A percentile compares a stretch with the other conserved stretches of the same genome.
Evolutionary conservation across 257 asterid species (phyloP).

Genomic region (Fraxinus excelsior): DNA sequence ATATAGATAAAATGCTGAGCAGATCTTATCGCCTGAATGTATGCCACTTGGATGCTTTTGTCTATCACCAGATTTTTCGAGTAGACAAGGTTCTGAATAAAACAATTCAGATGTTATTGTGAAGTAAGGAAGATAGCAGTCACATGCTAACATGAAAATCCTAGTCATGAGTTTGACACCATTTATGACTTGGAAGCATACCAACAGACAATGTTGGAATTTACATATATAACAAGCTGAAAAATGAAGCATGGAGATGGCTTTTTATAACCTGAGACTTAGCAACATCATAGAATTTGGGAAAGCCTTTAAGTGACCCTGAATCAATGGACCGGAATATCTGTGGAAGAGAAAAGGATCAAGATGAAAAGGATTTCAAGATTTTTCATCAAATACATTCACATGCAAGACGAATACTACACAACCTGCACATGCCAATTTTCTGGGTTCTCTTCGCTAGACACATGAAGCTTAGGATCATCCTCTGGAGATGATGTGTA

Average conservation of each 20-base stretch:
- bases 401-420: constrained; percentile 24
- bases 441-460: constrained; percentile 57
- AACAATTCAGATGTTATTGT: constrained; percentile 10
- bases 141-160: not conserved
- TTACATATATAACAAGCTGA: not conserved
- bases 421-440: constrained; percentile 94
- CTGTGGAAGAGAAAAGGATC: constrained; percentile 40
- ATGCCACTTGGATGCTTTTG: constrained; percentile 83
- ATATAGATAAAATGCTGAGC: constrained; percentile 87
- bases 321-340: constrained; percentile 94
- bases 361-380: constrained; percentile 23
- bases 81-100: constrained; percentile 66
- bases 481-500: constrained; percentile 47
- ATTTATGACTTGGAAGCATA: not conserved
- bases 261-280: constrained; percentile 53
- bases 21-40: constrained; percentile 89
- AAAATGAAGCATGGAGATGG: constrained; percentile 11
- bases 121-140: constrained; percentile 7
- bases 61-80: constrained; percentile 75
- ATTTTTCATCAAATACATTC: constrained; percentile 21
- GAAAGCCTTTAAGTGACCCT: constrained; percentile 83
- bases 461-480: constrained; percentile 66
- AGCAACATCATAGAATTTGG: constrained; percentile 57
- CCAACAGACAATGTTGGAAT: constrained; percentile 12
- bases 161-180: not conserved